Evolutionary conservation across 2,329 filamentous ascomycete genomes (phyloP).

Genomic region (Fusarium pseudocircinatum): DNA sequence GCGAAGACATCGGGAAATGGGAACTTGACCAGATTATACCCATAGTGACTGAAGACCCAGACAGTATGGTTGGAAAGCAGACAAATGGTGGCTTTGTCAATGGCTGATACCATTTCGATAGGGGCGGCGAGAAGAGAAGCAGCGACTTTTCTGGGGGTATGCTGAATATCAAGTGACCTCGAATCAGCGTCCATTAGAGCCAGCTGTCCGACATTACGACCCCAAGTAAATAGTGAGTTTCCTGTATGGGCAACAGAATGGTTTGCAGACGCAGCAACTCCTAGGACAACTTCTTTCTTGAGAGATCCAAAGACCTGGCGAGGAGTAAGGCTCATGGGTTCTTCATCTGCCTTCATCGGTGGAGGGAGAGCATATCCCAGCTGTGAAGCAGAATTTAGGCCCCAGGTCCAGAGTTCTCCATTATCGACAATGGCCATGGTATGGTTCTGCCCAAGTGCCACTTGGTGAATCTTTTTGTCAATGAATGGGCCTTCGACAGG

Average conservation of each 20-base stretch:
- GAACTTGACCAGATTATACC: conserved; percentile 90
- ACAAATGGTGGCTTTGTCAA: conserved; percentile 87
- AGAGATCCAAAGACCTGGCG: conserved; percentile 91
- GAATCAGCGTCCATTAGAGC: conserved; percentile 96
- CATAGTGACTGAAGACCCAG: conserved; percentile 94
- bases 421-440: conserved; percentile 84
- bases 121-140: conserved; percentile 74
- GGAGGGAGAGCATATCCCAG: conserved; percentile 83
- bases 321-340: conserved; percentile 82
- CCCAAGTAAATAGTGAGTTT: conserved; percentile 88
- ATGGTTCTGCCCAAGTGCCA: conserved; percentile 92
- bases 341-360: conserved; percentile 76
- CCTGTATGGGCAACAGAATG: conserved; percentile 91
- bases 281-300: conserved; percentile 84
- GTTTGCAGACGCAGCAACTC: conserved; percentile 86
- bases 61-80: conserved; percentile 88
- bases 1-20: conserved; percentile 76
- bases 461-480: conserved; percentile 77
- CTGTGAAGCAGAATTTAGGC: conserved; percentile 85
- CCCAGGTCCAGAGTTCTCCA: conserved; percentile 96
- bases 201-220: conserved; percentile 93
- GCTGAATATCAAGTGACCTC: conserved; percentile 85
- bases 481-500: conserved; percentile 81
- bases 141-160: conserved; percentile 84
- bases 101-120: conserved; percentile 85